These are phyloP conservation scores for Mycena chlorophos DNA, from an alignment of 768 basidiomycete genomes.

Conservation along the genomic window DNA sequence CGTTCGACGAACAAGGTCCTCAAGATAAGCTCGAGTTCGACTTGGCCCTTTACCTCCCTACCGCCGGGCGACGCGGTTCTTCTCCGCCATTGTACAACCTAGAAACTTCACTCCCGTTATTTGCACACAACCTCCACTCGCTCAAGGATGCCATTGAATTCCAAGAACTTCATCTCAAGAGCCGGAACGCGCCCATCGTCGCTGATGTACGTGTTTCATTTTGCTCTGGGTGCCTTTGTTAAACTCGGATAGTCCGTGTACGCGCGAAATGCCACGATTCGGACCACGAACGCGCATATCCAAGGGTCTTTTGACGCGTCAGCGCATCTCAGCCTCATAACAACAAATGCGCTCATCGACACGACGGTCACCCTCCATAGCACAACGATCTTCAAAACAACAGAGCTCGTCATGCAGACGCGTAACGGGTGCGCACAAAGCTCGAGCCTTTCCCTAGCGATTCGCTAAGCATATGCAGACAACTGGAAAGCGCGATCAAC, in stretches of 20 bases:
- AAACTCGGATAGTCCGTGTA: slow-evolving; percentile 37
- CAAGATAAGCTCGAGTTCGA: slow-evolving; percentile 22
- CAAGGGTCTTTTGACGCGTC: slow-evolving; percentile 45
- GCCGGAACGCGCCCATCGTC: slow-evolving; percentile 35
- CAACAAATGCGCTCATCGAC: slow-evolving; percentile 44
- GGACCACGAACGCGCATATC: slow-evolving; percentile 47
- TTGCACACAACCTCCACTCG: slow-evolving; percentile 39
- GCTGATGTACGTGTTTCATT: slow-evolving; percentile 33
- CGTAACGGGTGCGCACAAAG: slow-evolving; percentile 40
- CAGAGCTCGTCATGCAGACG: slow-evolving; percentile 32
- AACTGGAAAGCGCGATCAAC: slow-evolving; percentile 12
- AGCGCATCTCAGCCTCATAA: slow-evolving; percentile 30
- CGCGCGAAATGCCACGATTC: slow-evolving; percentile 28
- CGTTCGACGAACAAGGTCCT: slow-evolving; percentile 14
- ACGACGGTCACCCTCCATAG: slow-evolving; percentile 39
- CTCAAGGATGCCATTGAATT: slow-evolving; percentile 42
- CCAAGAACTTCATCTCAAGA: slow-evolving; percentile 35
- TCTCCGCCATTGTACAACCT: slow-evolving; percentile 41
- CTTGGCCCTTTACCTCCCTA: slow-evolving; percentile 29
- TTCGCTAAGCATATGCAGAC: neutral
- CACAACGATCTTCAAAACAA: slow-evolving; percentile 26
- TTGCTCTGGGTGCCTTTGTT: neutral
- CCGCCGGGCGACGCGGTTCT: slow-evolving; percentile 8
- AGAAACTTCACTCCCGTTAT: slow-evolving; percentile 45
- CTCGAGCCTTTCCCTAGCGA: neutral